These are phyloP conservation scores for Rhizopus microsporus DNA, from an alignment of 371 early-diverging fungal species.

Conservation along the genomic window DNA sequence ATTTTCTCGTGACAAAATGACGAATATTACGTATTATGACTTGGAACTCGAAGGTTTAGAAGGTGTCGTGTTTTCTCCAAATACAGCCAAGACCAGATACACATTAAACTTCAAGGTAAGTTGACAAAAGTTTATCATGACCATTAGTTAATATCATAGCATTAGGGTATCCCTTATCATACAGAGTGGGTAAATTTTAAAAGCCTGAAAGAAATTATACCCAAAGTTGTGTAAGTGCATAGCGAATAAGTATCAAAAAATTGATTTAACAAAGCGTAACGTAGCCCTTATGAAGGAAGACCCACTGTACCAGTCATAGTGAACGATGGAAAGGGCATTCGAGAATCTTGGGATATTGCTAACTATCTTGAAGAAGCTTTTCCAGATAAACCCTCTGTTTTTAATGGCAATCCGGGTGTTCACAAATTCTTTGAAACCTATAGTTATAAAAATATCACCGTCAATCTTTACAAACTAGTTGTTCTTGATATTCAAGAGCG, in stretches of 20 bases:
- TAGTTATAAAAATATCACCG: neutral
- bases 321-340: constrained; percentile 11
- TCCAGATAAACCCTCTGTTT: constrained; percentile 16
- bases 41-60: neutral
- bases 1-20: neutral
- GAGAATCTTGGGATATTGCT: constrained; percentile 29
- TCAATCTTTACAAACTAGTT: constrained; percentile 7
- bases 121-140: neutral
- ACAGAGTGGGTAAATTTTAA: constrained; percentile 21
- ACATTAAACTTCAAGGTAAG: constrained; percentile 27
- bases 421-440: constrained; percentile 19
- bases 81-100: constrained; percentile 26
- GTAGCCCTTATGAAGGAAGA: neutral
- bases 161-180: constrained; percentile 22
- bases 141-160: neutral
- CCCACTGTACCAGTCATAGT: constrained; percentile 23
- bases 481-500: constrained; percentile 2
- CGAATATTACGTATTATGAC: neutral
- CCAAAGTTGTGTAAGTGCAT: neutral
- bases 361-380: constrained; percentile 19
- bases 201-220: constrained; percentile 8
- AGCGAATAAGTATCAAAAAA: no score
- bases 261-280: no score
- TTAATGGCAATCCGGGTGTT: constrained; percentile 16
- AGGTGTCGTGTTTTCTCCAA: constrained; percentile 16